Percentiles rank a stretch among this genome's conserved stretches.
These are phyloP conservation scores for Chrysosporium keratinophilum DNA, from an alignment of 2,329 filamentous ascomycete species.

Conservation along the genomic window DNA sequence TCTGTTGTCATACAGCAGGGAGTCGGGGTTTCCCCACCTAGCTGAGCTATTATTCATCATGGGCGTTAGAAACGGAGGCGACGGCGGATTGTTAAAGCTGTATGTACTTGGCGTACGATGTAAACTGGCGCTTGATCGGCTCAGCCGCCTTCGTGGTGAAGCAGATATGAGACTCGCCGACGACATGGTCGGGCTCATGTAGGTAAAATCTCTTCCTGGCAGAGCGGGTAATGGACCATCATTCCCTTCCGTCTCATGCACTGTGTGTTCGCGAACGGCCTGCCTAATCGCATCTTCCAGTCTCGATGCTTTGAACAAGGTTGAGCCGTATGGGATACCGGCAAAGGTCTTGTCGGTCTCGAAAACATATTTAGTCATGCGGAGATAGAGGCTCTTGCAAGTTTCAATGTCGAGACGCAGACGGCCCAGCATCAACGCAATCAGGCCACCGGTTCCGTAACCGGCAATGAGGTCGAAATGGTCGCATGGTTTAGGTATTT, in stretches of 20 bases:
- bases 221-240: constrained; percentile 41
- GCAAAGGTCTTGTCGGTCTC: constrained; percentile 97
- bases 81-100: constrained; percentile 33
- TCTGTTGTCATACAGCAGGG: constrained; percentile 74
- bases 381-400: constrained; percentile 94
- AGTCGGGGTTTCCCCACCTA: constrained; percentile 71
- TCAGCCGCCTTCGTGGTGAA: constrained; percentile 51
- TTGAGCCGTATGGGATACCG: constrained; percentile 87
- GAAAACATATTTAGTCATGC: constrained; percentile 87
- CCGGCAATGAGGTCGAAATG: constrained; percentile 96
- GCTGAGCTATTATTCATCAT: constrained; percentile 23
- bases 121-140: constrained; percentile 74
- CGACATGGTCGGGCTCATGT: constrained; percentile 5
- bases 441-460: constrained; percentile 88
- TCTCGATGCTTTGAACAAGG: constrained; percentile 92
- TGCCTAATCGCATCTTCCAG: constrained; percentile 88
- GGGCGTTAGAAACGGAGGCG: constrained; percentile 38
- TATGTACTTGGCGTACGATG: constrained; percentile 52
- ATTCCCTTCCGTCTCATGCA: constrained; percentile 72
- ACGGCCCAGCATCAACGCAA: constrained; percentile 92
- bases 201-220: not conserved
- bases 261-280: constrained; percentile 74
- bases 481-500: constrained; percentile 95
- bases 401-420: constrained; percentile 87
- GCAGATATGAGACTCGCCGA: not conserved